These are phyloP conservation scores for Oleoguttula mirabilis DNA, from an alignment of 495 filamentous ascomycete species.

Conservation along the genomic window DNA sequence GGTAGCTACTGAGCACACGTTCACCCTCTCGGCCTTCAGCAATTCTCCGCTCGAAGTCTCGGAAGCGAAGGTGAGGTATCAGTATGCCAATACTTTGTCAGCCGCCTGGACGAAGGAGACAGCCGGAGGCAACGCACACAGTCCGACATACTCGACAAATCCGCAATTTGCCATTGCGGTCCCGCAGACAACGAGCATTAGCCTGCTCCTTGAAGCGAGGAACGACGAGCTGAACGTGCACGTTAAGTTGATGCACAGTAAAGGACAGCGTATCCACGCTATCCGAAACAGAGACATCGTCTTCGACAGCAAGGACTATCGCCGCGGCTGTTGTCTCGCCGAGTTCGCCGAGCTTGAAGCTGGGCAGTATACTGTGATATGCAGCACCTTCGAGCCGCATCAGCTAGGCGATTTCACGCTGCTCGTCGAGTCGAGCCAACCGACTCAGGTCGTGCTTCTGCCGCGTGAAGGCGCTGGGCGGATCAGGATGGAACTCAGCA, in stretches of 20 bases:
- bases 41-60: slow-evolving; percentile 44
- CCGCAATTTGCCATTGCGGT: slow-evolving; percentile 69
- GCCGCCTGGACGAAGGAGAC: slow-evolving; percentile 65
- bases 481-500: slow-evolving; percentile 27
- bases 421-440: slow-evolving; percentile 49
- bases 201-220: slow-evolving; percentile 58
- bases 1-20: slow-evolving; percentile 54
- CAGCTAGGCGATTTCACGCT: slow-evolving; percentile 66
- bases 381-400: slow-evolving; percentile 72
- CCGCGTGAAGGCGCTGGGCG: slow-evolving; percentile 57
- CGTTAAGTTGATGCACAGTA: slow-evolving; percentile 67
- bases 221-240: slow-evolving; percentile 56
- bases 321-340: slow-evolving; percentile 60
- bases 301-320: slow-evolving; percentile 70
- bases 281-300: slow-evolving; percentile 68
- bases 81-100: slow-evolving; percentile 39
- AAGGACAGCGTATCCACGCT: slow-evolving; percentile 53
- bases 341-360: slow-evolving; percentile 43
- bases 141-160: slow-evolving; percentile 62
- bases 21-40: slow-evolving; percentile 77
- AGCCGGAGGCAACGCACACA: slow-evolving; percentile 72
- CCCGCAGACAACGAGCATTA: slow-evolving; percentile 42
- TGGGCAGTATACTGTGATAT: slow-evolving; percentile 76
- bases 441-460: slow-evolving; percentile 40
- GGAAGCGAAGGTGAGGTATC: slow-evolving; percentile 46